These are phyloP conservation scores for Sphaceloma murrayae DNA, from an alignment of 2,329 filamentous ascomycete genomes.

Conservation along the genomic window DNA sequence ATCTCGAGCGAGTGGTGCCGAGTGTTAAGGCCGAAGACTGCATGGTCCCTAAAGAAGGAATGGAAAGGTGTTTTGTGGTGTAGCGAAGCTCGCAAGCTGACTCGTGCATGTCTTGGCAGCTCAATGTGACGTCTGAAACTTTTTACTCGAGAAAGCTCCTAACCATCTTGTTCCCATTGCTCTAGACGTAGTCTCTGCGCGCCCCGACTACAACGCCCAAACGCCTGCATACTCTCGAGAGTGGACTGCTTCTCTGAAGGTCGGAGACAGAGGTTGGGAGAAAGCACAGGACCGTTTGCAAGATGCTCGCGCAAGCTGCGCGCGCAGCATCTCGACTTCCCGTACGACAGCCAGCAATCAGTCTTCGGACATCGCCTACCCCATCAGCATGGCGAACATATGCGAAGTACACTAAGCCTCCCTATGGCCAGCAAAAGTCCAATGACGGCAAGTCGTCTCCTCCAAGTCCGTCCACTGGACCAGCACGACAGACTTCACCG, in stretches of 20 bases:
- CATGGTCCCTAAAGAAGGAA: neutral
- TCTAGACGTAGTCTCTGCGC: no score
- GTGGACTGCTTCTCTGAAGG: no score
- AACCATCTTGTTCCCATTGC: no score
- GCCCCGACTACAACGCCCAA: no score
- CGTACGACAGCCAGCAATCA: slow-evolving; percentile 5
- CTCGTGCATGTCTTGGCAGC: neutral
- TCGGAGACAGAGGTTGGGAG: neutral
- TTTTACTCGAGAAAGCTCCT: neutral
- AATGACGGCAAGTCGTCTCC: slow-evolving; percentile 18
- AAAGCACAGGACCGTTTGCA: neutral
- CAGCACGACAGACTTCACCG: slow-evolving; percentile 27
- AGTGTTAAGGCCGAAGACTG: neutral
- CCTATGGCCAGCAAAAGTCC: neutral
- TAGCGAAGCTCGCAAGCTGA: neutral
- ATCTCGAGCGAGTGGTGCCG: neutral
- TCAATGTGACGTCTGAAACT: neutral
- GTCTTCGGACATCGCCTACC: neutral
- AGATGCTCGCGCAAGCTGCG: slow-evolving; percentile 16
- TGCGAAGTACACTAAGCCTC: slow-evolving; percentile 13
- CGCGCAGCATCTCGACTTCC: slow-evolving; percentile 13
- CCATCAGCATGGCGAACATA: slow-evolving; percentile 5
- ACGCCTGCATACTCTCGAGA: no score
- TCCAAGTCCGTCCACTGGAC: slow-evolving; percentile 19
- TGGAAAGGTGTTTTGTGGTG: neutral